Evolutionary conservation across 371 early-diverging fungal genomes (phyloP).

Genomic region (Mycotypha africana): DNA sequence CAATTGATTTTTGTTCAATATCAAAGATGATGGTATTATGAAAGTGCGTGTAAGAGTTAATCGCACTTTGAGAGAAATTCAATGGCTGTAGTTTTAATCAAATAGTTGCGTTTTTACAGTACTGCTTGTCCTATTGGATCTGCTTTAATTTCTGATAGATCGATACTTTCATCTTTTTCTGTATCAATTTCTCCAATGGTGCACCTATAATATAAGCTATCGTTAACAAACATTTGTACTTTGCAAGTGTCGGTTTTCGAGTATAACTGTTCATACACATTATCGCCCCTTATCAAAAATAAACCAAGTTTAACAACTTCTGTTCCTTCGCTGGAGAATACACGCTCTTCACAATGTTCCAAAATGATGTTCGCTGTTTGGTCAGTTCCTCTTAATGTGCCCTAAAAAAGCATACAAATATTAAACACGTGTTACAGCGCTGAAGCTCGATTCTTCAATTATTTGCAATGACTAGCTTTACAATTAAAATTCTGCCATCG

Average conservation of each 20-base stretch:
- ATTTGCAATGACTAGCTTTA: conserved; percentile 8
- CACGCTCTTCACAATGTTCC: conserved; percentile 67
- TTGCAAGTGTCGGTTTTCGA: too few relatives aligned
- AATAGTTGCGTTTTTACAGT: too few relatives aligned
- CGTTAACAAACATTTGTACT: too few relatives aligned
- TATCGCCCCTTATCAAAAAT: conserved; percentile 77
- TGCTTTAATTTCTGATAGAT: conserved; percentile 38
- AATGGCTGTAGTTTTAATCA: too few relatives aligned
- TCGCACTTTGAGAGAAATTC: too few relatives aligned
- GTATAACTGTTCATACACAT: conserved; percentile 45
- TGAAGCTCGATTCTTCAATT: background rate
- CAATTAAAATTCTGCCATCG: conserved; percentile 64
- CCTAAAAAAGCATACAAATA: conserved; percentile 38
- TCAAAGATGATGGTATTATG: too few relatives aligned
- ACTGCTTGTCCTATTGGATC: conserved; percentile 29
- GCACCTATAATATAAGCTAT: conserved; percentile 19
- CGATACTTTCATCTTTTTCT: conserved; percentile 38
- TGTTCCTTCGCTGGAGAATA: conserved; percentile 70
- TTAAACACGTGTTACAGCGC: too few relatives aligned
- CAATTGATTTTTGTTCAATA: too few relatives aligned
- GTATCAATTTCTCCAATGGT: conserved; percentile 45
- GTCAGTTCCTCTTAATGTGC: conserved; percentile 74
- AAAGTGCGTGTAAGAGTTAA: too few relatives aligned
- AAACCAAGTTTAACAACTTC: conserved; percentile 69
- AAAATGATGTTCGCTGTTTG: conserved; percentile 76